Evolutionary conservation across 2,329 filamentous ascomycete species (phyloP).

Genomic region (Daldinia sp.): DNA sequence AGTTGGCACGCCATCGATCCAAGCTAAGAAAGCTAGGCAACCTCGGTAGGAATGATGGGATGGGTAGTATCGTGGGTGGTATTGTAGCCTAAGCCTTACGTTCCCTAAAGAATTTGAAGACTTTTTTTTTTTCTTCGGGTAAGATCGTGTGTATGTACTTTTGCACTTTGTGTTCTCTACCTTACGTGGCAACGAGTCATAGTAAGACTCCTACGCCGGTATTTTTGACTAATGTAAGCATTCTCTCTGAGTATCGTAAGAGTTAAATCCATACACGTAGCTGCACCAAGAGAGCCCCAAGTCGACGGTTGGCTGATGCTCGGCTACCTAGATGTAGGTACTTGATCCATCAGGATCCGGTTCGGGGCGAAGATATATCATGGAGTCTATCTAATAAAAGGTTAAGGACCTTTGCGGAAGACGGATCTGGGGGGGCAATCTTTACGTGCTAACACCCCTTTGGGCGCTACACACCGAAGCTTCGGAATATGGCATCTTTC

Average conservation of each 20-base stretch:
- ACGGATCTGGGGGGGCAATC: slow-evolving; percentile 33
- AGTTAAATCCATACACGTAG: slow-evolving; percentile 29
- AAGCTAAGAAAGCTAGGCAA: slow-evolving; percentile 14
- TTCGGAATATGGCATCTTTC: slow-evolving; percentile 35
- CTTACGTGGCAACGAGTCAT: slow-evolving; percentile 41
- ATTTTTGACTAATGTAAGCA: slow-evolving; percentile 36
- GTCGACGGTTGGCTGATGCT: slow-evolving; percentile 25
- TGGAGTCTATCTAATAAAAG: slow-evolving; percentile 37
- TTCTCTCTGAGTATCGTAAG: slow-evolving; percentile 38
- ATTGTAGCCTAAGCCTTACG: slow-evolving; percentile 40
- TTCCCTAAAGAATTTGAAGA: slow-evolving; percentile 31
- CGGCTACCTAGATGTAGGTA: slow-evolving; percentile 22
- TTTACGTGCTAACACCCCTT: slow-evolving; percentile 38
- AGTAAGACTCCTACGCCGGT: slow-evolving; percentile 40
- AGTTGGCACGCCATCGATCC: slow-evolving; percentile 26
- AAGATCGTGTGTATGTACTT: slow-evolving; percentile 13
- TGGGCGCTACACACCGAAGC: slow-evolving; percentile 35
- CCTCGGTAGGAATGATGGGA: slow-evolving; percentile 32
- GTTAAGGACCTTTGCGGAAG: slow-evolving; percentile 17
- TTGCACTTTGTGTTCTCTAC: slow-evolving; percentile 1
- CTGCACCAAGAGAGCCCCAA: slow-evolving; percentile 14
- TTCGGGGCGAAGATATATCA: slow-evolving; percentile 35
- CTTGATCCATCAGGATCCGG: slow-evolving; percentile 41
- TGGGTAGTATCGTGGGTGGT: slow-evolving; percentile 19
- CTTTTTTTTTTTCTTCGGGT: not conserved